Evolutionary conservation across 768 basidiomycete genomes (phyloP).

Genomic region (Rubroboletus pulcherrimus): DNA sequence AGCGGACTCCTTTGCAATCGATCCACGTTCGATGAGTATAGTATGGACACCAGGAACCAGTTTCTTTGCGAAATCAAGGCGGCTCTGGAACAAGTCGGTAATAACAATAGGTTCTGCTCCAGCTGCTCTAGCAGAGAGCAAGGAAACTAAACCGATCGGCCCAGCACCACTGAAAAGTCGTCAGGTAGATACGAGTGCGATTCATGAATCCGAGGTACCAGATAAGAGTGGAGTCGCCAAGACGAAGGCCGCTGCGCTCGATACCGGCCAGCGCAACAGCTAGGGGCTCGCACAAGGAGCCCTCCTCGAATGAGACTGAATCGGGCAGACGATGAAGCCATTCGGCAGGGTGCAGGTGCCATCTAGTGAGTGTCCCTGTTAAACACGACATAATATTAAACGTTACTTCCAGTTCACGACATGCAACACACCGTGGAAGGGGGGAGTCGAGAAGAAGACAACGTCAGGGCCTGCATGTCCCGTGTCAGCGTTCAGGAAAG

Average conservation of each 20-base stretch:
- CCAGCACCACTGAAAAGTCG: constrained; percentile 51
- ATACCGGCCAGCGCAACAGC: constrained; percentile 67
- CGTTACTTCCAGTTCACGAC: background rate
- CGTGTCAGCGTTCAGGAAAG: background rate
- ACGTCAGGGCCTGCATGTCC: constrained; percentile 34
- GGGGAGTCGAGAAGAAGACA: constrained; percentile 71
- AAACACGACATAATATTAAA: background rate
- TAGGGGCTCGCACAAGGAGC: constrained; percentile 63
- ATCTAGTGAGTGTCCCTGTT: constrained; percentile 58
- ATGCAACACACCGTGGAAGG: constrained; percentile 49
- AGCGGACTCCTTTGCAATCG: constrained; percentile 47
- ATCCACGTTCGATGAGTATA: constrained; percentile 48
- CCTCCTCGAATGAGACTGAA: constrained; percentile 61
- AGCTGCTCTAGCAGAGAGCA: constrained; percentile 62
- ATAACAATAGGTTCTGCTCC: constrained; percentile 69
- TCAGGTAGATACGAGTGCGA: constrained; percentile 12
- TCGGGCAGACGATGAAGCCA: constrained; percentile 67
- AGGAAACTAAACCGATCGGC: constrained; percentile 60
- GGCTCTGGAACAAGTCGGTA: constrained; percentile 62
- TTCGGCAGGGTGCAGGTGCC: constrained; percentile 64
- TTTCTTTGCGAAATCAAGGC: constrained; percentile 63
- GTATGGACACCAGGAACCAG: constrained; percentile 57
- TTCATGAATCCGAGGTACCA: constrained; percentile 38
- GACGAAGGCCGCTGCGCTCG: constrained; percentile 59
- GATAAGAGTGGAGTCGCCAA: constrained; percentile 60